A percentile compares a stretch with the other conserved stretches of the same genome.
Evolutionary conservation across 2,329 filamentous ascomycete species (phyloP).

Genomic region (Colletotrichum aenigma): DNA sequence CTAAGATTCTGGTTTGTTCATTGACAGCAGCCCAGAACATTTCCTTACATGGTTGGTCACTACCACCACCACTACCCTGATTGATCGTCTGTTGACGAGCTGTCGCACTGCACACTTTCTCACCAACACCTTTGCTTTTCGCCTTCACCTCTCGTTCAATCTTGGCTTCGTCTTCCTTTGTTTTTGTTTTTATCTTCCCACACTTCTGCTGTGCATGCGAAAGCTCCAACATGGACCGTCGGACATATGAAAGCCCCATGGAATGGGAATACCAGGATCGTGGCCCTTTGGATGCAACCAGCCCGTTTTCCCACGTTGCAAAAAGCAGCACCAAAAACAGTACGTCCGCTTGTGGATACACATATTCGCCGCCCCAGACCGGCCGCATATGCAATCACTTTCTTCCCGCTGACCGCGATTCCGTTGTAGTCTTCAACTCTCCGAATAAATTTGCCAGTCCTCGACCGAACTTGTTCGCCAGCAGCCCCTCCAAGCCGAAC

Average conservation of each 20-base stretch:
- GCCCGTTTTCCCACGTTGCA: constrained; percentile 63
- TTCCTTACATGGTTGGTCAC: not conserved
- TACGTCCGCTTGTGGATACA: constrained; percentile 31
- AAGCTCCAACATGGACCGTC: constrained; percentile 49
- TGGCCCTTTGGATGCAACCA: constrained; percentile 63
- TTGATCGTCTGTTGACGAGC: not conserved
- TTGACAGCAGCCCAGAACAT: not conserved
- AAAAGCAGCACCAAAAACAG: constrained; percentile 43
- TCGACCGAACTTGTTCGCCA: constrained; percentile 39
- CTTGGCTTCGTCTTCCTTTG: not conserved
- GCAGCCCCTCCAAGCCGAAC: constrained; percentile 25
- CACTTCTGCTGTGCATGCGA: not conserved
- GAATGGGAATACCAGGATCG: constrained; percentile 68
- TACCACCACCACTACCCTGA: not conserved
- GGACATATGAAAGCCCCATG: constrained; percentile 67
- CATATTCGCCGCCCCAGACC: not conserved
- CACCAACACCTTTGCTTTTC: not conserved
- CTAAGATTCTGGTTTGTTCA: not conserved
- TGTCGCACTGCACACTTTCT: not conserved
- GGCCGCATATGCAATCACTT: not conserved
- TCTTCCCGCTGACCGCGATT: not conserved
- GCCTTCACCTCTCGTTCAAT: not conserved
- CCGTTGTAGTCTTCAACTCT: constrained; percentile 38
- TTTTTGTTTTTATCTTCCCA: not conserved
- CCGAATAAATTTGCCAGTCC: constrained; percentile 36